Conservation (phyloP, 2,329 filamentous ascomycete species). For the Macrophomina phaseolina region DNA sequence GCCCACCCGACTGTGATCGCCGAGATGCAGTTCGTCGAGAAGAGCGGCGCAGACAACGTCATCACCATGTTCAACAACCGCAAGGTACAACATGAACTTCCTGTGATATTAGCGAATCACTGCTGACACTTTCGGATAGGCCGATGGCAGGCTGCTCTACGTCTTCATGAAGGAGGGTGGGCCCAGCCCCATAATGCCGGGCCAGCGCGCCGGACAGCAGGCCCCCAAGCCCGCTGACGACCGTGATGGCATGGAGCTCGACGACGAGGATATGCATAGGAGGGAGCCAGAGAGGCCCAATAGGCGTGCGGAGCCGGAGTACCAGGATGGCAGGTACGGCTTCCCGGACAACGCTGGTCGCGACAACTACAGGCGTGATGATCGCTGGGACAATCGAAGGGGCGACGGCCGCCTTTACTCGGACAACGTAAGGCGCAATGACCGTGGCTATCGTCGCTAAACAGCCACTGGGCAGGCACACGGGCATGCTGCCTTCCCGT, state of each 20-base stretch:
- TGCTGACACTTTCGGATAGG: conserved; percentile 51
- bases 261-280: conserved; percentile 35
- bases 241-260: conserved; percentile 53
- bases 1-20: conserved; percentile 74
- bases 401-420: conserved; percentile 22
- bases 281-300: conserved; percentile 32
- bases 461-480: neutral
- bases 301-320: conserved; percentile 42
- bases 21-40: conserved; percentile 76
- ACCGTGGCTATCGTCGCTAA: conserved; percentile 25
- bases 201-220: conserved; percentile 23
- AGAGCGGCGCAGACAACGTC: conserved; percentile 74
- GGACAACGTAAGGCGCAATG: conserved; percentile 24
- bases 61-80: conserved; percentile 75
- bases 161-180: conserved; percentile 69
- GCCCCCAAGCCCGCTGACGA: conserved; percentile 30
- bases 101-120: neutral
- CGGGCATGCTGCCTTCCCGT: neutral
- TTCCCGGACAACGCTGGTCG: conserved; percentile 34
- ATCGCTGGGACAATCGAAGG: conserved; percentile 22
- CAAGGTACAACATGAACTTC: conserved; percentile 2
- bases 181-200: conserved; percentile 35
- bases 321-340: conserved; percentile 52
- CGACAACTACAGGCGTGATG: conserved; percentile 24
- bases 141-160: conserved; percentile 74